Conservation (phyloP, 1,284 basidiomycete species). For the Takashimella koratensis region DNA sequence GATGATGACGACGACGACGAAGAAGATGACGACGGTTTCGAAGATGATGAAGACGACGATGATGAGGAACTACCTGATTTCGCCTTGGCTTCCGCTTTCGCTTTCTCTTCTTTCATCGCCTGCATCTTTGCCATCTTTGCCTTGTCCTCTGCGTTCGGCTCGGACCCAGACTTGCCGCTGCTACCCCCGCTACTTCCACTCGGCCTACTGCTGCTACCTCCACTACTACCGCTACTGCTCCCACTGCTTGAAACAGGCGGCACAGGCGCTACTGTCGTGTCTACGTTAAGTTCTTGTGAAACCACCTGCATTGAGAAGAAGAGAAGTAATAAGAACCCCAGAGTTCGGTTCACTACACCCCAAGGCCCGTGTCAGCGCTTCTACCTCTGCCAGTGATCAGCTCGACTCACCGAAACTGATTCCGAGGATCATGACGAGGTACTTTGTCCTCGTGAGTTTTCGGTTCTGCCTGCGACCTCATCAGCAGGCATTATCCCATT, state of each 20-base stretch:
- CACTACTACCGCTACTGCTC: too few relatives aligned
- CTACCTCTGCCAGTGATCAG: neutral
- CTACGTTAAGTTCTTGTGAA: conserved; percentile 31
- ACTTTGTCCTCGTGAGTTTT: conserved; percentile 34
- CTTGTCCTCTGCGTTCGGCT: too few relatives aligned
- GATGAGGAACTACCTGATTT: conserved; percentile 5
- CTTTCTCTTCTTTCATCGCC: conserved; percentile 26
- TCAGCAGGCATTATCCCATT: too few relatives aligned
- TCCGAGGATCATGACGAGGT: conserved; percentile 35
- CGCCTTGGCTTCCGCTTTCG: conserved; percentile 10
- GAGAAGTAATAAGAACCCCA: conserved; percentile 31
- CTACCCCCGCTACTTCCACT: neutral
- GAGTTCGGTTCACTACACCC: conserved; percentile 26
- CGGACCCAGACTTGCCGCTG: too few relatives aligned
- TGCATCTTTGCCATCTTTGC: conserved; percentile 17
- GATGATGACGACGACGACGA: conserved; percentile 10
- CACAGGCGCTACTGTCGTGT: neutral
- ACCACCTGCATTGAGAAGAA: conserved; percentile 35
- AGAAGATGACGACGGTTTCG: neutral
- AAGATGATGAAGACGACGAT: conserved; percentile 4
- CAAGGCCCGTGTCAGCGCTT: conserved; percentile 1
- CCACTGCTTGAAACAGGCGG: too few relatives aligned
- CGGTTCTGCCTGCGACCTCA: conserved; percentile 23
- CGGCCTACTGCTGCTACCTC: neutral
- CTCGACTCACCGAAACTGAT: conserved; percentile 32